A percentile compares a stretch with the other conserved stretches of the same genome.
phyloP scores from a whole-genome alignment of 2,329 filamentous ascomycete genomes.

The Calonectria montana region DNA sequence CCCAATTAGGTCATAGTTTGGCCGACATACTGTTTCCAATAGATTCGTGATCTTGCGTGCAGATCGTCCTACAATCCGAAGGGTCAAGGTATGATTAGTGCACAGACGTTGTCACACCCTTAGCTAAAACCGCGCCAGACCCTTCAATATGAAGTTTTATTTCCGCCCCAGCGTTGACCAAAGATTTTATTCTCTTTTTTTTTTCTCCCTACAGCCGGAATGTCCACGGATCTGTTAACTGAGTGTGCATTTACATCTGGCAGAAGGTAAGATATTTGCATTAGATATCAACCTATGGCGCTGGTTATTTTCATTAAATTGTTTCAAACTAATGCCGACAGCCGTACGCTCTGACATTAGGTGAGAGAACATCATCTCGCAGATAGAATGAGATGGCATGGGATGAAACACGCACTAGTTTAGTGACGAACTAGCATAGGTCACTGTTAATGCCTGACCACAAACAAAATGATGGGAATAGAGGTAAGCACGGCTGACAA shows the following conservation, averaged over 20 bases:
- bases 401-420: background rate
- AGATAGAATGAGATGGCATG: constrained; percentile 2
- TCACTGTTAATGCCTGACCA: background rate
- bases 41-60: background rate
- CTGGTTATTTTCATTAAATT: background rate
- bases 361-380: background rate
- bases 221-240: background rate
- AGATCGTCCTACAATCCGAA: background rate
- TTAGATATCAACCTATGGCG: background rate
- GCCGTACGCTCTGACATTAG: background rate
- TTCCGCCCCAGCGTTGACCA: background rate
- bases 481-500: background rate
- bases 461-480: background rate
- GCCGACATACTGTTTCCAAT: background rate
- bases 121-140: background rate
- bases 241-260: background rate
- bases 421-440: background rate
- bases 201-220: background rate
- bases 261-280: background rate
- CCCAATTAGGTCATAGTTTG: background rate
- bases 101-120: background rate
- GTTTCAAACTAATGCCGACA: background rate
- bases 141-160: background rate
- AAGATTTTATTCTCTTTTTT: background rate
- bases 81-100: background rate